A percentile compares a stretch with the other conserved stretches of the same genome.
Conservation (phyloP, 805 yeast genomes). For the Myxozyma lipomycoides region DNA sequence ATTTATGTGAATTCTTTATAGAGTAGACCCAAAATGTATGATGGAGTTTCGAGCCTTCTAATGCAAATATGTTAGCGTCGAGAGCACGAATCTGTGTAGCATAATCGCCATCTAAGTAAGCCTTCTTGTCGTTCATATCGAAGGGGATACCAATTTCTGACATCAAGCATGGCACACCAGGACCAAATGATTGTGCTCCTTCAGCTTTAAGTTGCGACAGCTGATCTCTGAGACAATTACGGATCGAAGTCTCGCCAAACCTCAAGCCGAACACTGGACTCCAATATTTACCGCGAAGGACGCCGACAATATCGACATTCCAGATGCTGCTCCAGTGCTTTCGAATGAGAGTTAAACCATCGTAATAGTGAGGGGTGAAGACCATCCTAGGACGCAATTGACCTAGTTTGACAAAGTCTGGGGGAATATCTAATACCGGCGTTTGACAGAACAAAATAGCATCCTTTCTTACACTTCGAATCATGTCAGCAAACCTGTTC, state of each 20-base stretch:
- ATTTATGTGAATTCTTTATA: slow-evolving; percentile 63
- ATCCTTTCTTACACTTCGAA: slow-evolving; percentile 45
- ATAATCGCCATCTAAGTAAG: slow-evolving; percentile 65
- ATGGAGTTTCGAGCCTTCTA: slow-evolving; percentile 68
- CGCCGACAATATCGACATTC: slow-evolving; percentile 87
- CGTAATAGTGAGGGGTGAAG: slow-evolving; percentile 87
- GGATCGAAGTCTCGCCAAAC: slow-evolving; percentile 68
- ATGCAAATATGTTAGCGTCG: slow-evolving; percentile 75
- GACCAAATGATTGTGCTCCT: slow-evolving; percentile 58
- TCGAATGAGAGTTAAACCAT: slow-evolving; percentile 89
- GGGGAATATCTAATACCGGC: slow-evolving; percentile 77
- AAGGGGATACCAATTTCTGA: slow-evolving; percentile 98
- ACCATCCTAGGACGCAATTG: slow-evolving; percentile 63
- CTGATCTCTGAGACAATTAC: slow-evolving; percentile 68
- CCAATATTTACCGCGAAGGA: slow-evolving; percentile 69
- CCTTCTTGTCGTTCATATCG: slow-evolving; percentile 80
- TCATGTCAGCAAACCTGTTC: slow-evolving; percentile 45
- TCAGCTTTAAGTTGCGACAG: slow-evolving; percentile 64
- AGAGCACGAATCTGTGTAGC: slow-evolving; percentile 72
- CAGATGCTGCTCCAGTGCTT: slow-evolving; percentile 79
- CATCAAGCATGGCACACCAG: slow-evolving; percentile 64
- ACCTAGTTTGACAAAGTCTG: slow-evolving; percentile 50
- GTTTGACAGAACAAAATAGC: slow-evolving; percentile 68
- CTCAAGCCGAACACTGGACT: slow-evolving; percentile 68
- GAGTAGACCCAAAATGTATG: slow-evolving; percentile 87